Percentiles rank a stretch among this genome's conserved stretches.
Conservation (phyloP, 1,284 basidiomycete genomes). For the Golubevia sp. region DNA sequence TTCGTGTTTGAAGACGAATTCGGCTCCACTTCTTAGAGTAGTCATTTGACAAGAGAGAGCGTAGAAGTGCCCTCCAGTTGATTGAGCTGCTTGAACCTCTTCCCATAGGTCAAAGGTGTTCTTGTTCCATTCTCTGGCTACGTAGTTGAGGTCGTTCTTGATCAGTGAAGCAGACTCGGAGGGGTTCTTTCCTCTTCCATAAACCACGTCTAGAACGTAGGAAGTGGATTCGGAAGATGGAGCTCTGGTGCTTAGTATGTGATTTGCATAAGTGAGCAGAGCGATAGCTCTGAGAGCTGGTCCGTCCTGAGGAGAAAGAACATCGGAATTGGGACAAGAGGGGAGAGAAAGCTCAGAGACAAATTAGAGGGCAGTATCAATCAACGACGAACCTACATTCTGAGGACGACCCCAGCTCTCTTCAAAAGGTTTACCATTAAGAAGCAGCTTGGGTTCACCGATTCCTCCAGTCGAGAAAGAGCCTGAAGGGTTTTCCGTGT, state of each 20-base stretch:
- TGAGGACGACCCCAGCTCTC: conserved; percentile 65
- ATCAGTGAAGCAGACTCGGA: conserved; percentile 57
- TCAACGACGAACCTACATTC: too few relatives aligned
- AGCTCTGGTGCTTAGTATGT: conserved; percentile 58
- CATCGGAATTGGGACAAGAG: not conserved
- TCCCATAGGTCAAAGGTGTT: conserved; percentile 23
- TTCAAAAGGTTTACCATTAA: conserved; percentile 62
- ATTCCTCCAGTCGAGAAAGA: conserved; percentile 64
- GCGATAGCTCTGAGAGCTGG: conserved; percentile 64
- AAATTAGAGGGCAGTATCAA: too few relatives aligned
- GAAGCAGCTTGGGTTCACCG: conserved; percentile 67
- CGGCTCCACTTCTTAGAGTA: conserved; percentile 10
- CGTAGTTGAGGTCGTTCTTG: conserved; percentile 66
- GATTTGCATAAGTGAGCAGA: conserved; percentile 63
- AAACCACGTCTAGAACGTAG: not conserved
- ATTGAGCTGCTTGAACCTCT: conserved; percentile 8
- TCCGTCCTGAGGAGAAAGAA: conserved; percentile 61
- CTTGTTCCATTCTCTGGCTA: conserved; percentile 60
- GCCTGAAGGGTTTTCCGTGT: conserved; percentile 62
- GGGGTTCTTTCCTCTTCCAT: conserved; percentile 44
- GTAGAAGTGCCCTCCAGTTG: conserved; percentile 16
- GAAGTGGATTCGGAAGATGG: not conserved
- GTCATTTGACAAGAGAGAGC: conserved; percentile 7
- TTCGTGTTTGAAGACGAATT: conserved; percentile 4
- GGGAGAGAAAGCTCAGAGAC: too few relatives aligned